Percentiles rank a stretch among this genome's conserved stretches.
Evolutionary conservation across 1,139 yeast genomes (phyloP).

Genomic region (Entelexis sorbosivorans): DNA sequence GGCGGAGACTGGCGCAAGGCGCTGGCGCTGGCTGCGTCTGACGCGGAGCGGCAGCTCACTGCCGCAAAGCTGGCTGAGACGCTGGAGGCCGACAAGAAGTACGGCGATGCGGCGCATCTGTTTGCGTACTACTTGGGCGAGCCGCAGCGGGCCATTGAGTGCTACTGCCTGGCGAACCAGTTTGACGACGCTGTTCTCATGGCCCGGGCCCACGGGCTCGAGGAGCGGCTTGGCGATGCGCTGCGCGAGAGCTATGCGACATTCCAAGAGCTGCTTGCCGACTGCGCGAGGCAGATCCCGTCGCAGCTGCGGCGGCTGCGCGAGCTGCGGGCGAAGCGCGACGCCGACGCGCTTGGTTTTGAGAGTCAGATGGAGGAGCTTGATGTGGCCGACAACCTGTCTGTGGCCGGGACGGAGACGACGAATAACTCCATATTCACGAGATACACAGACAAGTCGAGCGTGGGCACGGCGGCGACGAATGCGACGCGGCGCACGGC

Average conservation of each 20-base stretch:
- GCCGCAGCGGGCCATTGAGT: conserved; percentile 48
- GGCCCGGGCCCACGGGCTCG: conserved; percentile 32
- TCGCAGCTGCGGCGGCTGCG: conserved; percentile 78
- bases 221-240: conserved; percentile 47
- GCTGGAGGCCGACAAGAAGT: conserved; percentile 59
- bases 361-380: conserved; percentile 39
- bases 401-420: conserved; percentile 89
- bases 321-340: conserved; percentile 73
- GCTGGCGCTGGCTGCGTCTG: conserved; percentile 40
- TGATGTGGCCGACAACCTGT: conserved; percentile 81
- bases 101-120: conserved; percentile 75
- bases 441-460: conserved; percentile 79
- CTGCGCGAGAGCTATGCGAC: conserved; percentile 80
- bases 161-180: conserved; percentile 63
- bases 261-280: conserved; percentile 80
- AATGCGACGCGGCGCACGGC: conserved; percentile 90
- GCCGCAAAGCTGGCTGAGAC: conserved; percentile 47
- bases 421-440: conserved; percentile 90
- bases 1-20: conserved; percentile 86
- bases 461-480: conserved; percentile 89
- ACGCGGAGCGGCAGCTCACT: conserved; percentile 32
- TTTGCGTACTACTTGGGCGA: conserved; percentile 52
- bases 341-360: conserved; percentile 62
- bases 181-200: conserved; percentile 69
- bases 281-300: conserved; percentile 71